phyloP scores from a whole-genome alignment of 2,329 filamentous ascomycete species.

The Emmonsia crescens region DNA sequence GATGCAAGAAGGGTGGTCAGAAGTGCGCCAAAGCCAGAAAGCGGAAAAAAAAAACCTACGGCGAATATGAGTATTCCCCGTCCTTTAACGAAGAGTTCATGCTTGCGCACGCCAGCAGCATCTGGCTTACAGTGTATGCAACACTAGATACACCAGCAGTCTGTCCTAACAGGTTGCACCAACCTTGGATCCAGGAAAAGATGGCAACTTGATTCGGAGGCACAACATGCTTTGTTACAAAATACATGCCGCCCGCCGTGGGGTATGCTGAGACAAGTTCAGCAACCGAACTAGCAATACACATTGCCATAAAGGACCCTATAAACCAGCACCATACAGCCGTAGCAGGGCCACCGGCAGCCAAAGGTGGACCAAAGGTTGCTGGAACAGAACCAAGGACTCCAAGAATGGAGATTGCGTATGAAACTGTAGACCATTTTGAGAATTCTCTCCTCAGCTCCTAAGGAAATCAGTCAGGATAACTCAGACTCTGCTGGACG shows the following conservation, averaged over 20 bases:
- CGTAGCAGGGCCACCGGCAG: conserved; percentile 50
- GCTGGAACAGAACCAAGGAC: conserved; percentile 56
- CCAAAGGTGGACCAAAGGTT: conserved; percentile 49
- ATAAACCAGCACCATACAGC: conserved; percentile 57
- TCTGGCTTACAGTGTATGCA: conserved; percentile 53
- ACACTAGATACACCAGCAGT: conserved; percentile 53
- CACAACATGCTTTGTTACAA: conserved; percentile 55
- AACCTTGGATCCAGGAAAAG: conserved; percentile 57
- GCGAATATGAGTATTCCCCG: conserved; percentile 43
- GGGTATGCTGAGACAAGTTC: conserved; percentile 57
- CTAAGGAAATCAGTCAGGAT: conserved; percentile 27
- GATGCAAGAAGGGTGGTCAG: neutral
- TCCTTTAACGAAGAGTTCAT: conserved; percentile 49
- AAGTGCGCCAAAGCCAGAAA: no score
- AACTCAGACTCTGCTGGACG: neutral
- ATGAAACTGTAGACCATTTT: conserved; percentile 56
- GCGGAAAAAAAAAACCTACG: conserved; percentile 35
- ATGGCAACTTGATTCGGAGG: conserved; percentile 50
- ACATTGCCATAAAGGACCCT: conserved; percentile 53
- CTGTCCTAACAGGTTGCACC: conserved; percentile 56
- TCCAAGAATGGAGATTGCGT: conserved; percentile 55
- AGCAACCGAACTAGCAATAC: conserved; percentile 54
- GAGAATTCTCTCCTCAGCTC: conserved; percentile 53
- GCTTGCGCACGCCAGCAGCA: conserved; percentile 50
- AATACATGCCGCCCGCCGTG: conserved; percentile 58